Base-by-base conservation (phyloP, 768 basidiomycete species). In the Lactarius deliciosus region DNA sequence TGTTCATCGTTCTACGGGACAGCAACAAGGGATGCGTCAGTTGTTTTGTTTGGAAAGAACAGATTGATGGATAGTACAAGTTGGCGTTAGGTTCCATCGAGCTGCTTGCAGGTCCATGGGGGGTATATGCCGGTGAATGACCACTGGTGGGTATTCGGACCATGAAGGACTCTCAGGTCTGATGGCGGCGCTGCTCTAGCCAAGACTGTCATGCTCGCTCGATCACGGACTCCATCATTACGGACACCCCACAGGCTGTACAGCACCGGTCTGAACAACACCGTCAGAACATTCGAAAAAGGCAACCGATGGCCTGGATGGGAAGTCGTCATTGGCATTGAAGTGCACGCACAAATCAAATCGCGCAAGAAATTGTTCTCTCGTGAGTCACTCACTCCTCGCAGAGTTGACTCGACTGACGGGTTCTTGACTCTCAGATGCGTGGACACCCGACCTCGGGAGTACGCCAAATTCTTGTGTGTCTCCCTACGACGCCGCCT, bases 271-370 rank as follows among this genome's bases (percentile, higher is more conserved):
- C 62, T 64, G 18, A 30, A 55, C 11, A 59, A 63, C 15, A 61
- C 61, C 53, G 7, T 43, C 30, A 65, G 54, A 65, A 72, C 32
- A 22, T 58, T 18, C 25, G 38, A 60, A 28, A 32, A 68, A 16
- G 78, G 77, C 55, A 36, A 65, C 9, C 65, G 89, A 59, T 92
- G 91, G 91, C 89, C 88, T 18, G 94, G 88, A 25, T 98, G 93
- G 92, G 83, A 89, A 69, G 88, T 97, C 22, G 81, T 96, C 47
- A 86, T 98, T 38, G 97, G 97, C 18, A 88, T 99, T 57, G 97
- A 99, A 74, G 92, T 96, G 6, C 97, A 98, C 74, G 92, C 94
- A 0, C 96, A 98, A 75, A 85, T 99, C 73, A 92, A 90, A 76
- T 89, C 94, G 2, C 85, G 88, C 64, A 78, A 81, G 64, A 99